Conservation (phyloP, 345 rosid species). For the Rhodamnia rubescens region DNA sequence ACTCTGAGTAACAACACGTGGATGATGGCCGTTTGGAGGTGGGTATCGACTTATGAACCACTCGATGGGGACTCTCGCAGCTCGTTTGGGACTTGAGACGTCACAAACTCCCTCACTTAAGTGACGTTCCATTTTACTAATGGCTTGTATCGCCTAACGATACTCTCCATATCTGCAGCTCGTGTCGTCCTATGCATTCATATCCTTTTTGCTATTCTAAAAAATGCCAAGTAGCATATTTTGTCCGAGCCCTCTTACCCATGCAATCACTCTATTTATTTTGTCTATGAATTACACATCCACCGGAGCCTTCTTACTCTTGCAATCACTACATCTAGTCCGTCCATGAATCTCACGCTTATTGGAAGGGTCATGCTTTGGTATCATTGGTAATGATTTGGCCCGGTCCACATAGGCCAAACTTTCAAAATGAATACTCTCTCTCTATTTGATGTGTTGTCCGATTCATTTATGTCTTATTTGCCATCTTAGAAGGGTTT, state of each 20-base stretch:
- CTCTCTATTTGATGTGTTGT: neutral
- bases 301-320: no score
- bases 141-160: accelerated
- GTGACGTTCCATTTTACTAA: neutral
- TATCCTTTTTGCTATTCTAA: neutral
- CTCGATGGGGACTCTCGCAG: neutral
- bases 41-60: neutral
- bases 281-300: no score
- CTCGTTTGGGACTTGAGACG: neutral
- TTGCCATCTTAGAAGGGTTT: neutral
- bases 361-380: neutral
- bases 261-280: accelerated
- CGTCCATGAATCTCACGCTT: neutral
- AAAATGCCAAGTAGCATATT: neutral
- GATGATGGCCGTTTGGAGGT: neutral
- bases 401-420: neutral
- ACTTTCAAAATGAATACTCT: neutral
- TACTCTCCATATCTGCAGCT: neutral
- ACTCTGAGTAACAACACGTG: neutral
- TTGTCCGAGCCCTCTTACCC: neutral
- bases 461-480: accelerated
- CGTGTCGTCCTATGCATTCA: neutral
- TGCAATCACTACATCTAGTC: no score
- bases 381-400: neutral
- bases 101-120: neutral